Evolutionary conservation across 805 yeast genomes (phyloP), one percentile per base, ranked within the genome.

Genomic region (Zygoascus biomembranicola): DNA sequence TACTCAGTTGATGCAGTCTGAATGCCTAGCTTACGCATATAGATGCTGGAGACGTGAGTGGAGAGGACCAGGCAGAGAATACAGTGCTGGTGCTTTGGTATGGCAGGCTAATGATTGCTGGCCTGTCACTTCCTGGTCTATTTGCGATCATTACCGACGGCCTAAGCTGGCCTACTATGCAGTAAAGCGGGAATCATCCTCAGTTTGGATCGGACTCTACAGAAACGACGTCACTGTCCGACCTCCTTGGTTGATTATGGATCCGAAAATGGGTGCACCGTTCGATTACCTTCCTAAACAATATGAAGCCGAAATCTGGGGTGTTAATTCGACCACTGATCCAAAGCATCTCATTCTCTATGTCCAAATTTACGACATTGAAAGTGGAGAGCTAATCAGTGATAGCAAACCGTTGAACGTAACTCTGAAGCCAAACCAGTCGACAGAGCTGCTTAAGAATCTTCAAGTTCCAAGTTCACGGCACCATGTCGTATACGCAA

Each of bases 41-140:
- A 63, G 73, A 52, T 69, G 72, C 53, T 77, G 80, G 75, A 68
- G 79, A 63, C 58, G 79, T 19, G 62, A 72, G 52, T 78, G 81
- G 82, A 64, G 66, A 31, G 65, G 63, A 4, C 62, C 62, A 4
- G 69, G 69, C 2, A 58, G 66, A 39, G 67, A 76, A 43, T 65
- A 68, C 42, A 61, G 63, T 43, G 75, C 77, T 14, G 82, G 81
- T 2, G 73, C 77, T 3, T 61, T 78, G 41, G 79, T 78, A 8
- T 78, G 82, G 82, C 82, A 78, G 62, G 61, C 75, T 26, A 76
- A 78, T 56, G 81, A 78, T 60, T 76, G 79, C 54, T 77, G 79
- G 77, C 81, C 81, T 1, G 76, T 69, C 1, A 70, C 79, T 1
- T 68, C 75, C n/a, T 78, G 82, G 81, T 65, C 80, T 0, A 63